Conservation (phyloP, 164 flowering plant species). For the Dillenia turbinata region DNA sequence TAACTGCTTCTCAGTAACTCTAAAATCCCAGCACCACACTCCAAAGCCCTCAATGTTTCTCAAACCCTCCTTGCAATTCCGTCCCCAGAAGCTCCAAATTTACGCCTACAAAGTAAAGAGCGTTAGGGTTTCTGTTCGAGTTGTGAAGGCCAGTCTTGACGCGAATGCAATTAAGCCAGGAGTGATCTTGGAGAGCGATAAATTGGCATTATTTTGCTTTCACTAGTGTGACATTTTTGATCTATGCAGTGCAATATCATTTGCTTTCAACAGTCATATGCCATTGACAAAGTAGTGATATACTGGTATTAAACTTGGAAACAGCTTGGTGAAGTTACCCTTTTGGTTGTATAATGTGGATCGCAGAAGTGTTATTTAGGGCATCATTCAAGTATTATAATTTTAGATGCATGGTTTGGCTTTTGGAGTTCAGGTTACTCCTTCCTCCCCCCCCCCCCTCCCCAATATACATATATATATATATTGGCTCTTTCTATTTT, state of each 20-base stretch:
- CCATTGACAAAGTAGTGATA: too few species aligned
- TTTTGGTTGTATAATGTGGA: too few species aligned
- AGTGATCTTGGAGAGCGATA: conserved; percentile 63
- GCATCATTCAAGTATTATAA: too few species aligned
- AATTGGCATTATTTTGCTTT: conserved; percentile 29
- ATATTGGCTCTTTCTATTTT: neutral
- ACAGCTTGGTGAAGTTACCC: too few species aligned
- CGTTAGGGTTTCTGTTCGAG: conserved; percentile 20
- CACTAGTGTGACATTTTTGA: too few species aligned
- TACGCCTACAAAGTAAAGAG: conserved; percentile 4
- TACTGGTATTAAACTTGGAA: too few species aligned
- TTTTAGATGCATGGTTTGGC: neutral
- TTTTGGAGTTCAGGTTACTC: neutral
- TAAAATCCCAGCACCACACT: conserved; percentile 12
- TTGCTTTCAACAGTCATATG: too few species aligned
- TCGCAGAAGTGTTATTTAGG: too few species aligned
- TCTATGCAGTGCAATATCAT: too few species aligned
- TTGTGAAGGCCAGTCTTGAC: conserved; percentile 36
- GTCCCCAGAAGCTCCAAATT: conserved; percentile 7
- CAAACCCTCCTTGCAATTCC: conserved; percentile 13
- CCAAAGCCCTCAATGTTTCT: neutral
- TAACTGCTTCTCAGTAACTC: conserved; percentile 32
- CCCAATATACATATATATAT: neutral
- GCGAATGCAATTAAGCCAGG: conserved; percentile 48
- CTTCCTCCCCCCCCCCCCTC: neutral